Conservation (phyloP, 352 stramenopile genomes). For the Globisporangium ultimum region DNA sequence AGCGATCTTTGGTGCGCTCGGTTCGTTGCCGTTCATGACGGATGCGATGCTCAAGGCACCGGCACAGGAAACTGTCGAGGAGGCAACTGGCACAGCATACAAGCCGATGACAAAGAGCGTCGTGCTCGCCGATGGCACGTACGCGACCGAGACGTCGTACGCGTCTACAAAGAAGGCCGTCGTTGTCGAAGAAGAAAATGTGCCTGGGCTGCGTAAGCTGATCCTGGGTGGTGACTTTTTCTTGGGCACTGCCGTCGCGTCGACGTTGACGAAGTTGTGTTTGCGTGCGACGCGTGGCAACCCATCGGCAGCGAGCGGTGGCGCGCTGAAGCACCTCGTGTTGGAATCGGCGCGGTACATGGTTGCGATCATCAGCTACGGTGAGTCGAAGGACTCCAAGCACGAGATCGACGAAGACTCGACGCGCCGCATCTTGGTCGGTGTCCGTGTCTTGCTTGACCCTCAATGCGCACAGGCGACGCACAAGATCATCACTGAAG, state of each 20-base stretch:
- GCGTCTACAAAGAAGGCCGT: constrained; percentile 36
- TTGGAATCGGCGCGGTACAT: constrained; percentile 73
- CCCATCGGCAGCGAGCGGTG: constrained; percentile 35
- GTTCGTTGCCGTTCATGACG: constrained; percentile 67
- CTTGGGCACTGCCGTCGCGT: constrained; percentile 90
- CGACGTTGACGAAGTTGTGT: constrained; percentile 96
- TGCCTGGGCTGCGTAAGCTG: constrained; percentile 83
- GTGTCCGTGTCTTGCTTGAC: constrained; percentile 94
- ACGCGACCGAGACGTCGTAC: constrained; percentile 97
- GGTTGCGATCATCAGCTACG: constrained; percentile 70
- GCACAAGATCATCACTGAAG: constrained; percentile 73
- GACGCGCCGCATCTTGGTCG: constrained; percentile 94
- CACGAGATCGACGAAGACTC: constrained; percentile 93
- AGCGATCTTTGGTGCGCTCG: constrained; percentile 89
- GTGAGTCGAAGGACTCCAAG: constrained; percentile 71
- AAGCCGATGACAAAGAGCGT: constrained; percentile 97
- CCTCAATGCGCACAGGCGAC: constrained; percentile 65
- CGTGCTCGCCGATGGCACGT: constrained; percentile 98
- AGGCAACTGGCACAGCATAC: constrained; percentile 43
- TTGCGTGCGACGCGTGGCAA: constrained; percentile 80
- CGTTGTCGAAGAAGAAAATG: constrained; percentile 56
- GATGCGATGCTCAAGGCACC: constrained; percentile 48
- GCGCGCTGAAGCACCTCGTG: constrained; percentile 63
- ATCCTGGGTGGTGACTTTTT: constrained; percentile 96
- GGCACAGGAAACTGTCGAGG: constrained; percentile 12